Base-by-base conservation (phyloP, 371 early-diverging fungal species). In the Mucor lusitanicus region DNA sequence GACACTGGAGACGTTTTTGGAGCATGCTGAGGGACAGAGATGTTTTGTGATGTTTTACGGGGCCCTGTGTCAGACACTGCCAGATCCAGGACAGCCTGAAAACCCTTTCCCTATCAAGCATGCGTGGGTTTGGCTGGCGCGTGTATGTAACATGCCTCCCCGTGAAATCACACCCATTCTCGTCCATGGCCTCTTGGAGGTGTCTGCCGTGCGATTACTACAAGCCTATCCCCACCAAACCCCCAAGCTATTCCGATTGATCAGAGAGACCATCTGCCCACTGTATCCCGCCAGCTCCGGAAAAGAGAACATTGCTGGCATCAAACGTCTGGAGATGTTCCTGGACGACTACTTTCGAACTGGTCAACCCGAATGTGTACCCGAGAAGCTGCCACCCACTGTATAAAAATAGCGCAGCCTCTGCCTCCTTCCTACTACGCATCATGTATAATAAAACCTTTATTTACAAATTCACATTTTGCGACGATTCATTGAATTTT, bases 91-190 rank as follows among this genome's bases (percentile, higher is more conserved):
- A 44, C 82, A 79, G 32, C 85, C 83, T 0, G 69, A 72, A 1
- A 91, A 91, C 50, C 71, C 82, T 4, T 74, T 89, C 42, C 83
- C 86, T 0, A 79, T 95, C 3, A 75, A 81, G 7, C 73, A 88
- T 21, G 94, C 84, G 0, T 96, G 96, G 96, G 79, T 80, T 5
- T 85, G 95, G 95, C 67, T 95, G 28, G 88, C 95, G 0, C 81
- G 93, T 21, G 87, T 94, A 12, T 64, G 90, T 27, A 95, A 94
- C 63, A 72, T 90, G 80, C 85, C 88, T 23, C 92, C 93, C 1
- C 84, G 91, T 17, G 72, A 82, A 2, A 88, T 95, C 50, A 92
- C 94, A 0, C 89, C 95, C 2, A 23, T 71, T 92, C 13, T 81
- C 78, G 23, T 83, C 76, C 6, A 91, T 12, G 69, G 69, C 5